A percentile compares a stretch with the other conserved stretches of the same genome.
phyloP scores from a whole-genome alignment of 768 basidiomycete genomes.

The Pholiota conissans region DNA sequence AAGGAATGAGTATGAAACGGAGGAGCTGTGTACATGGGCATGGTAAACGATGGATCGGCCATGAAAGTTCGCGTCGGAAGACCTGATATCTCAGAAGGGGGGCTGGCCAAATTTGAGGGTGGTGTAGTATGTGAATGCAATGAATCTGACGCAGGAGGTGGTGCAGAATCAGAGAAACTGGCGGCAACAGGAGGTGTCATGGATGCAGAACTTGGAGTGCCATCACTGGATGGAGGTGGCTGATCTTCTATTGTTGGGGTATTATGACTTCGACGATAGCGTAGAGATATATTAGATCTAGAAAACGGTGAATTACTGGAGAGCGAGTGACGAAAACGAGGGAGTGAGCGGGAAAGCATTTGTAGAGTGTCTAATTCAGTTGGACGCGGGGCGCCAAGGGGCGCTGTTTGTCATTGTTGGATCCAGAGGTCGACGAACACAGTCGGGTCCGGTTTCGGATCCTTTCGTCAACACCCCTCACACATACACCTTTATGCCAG shows the following conservation, averaged over 20 bases:
- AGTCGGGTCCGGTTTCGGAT: no score
- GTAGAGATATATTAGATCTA: background rate
- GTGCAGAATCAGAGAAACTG: constrained; percentile 8
- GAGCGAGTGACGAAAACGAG: constrained; percentile 16
- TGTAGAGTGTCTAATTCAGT: background rate
- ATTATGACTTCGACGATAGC: constrained; percentile 11
- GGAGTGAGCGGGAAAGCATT: constrained; percentile 22
- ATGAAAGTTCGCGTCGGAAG: constrained; percentile 18
- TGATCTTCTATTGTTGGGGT: constrained; percentile 20
- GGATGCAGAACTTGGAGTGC: constrained; percentile 7
- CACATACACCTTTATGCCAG: background rate
- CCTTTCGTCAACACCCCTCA: no score
- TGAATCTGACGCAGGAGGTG: constrained; percentile 11
- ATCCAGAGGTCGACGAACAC: background rate
- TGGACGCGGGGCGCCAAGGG: background rate
- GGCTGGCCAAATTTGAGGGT: background rate
- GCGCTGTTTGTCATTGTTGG: background rate
- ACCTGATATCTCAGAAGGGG: constrained; percentile 12
- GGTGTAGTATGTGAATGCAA: background rate
- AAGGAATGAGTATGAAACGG: constrained; percentile 86
- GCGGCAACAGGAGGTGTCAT: constrained; percentile 23
- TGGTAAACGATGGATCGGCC: constrained; percentile 18
- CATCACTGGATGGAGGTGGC: background rate
- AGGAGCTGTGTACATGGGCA: constrained; percentile 56
- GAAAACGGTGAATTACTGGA: constrained; percentile 7